These are phyloP conservation scores for Bacidia rubella DNA, from an alignment of 495 filamentous ascomycete species.

Conservation along the genomic window DNA sequence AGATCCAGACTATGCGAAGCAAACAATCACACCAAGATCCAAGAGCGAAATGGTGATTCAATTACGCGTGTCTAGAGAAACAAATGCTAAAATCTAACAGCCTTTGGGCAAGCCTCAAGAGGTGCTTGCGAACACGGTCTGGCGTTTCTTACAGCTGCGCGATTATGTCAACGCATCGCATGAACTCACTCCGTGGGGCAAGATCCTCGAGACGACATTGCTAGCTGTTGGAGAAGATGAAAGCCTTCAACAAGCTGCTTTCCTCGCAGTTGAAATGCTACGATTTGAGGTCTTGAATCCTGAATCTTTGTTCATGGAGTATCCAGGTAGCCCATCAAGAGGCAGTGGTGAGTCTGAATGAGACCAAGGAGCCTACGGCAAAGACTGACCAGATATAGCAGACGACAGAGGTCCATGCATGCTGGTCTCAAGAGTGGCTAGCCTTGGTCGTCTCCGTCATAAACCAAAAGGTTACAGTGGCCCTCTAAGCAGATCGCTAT, in stretches of 20 bases:
- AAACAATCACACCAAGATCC: conserved; percentile 41
- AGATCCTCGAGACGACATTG: conserved; percentile 56
- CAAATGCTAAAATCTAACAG: conserved; percentile 21
- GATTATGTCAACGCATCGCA: conserved; percentile 73
- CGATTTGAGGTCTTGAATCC: conserved; percentile 64
- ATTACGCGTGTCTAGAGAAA: background rate
- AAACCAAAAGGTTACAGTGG: conserved; percentile 84
- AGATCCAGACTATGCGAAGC: conserved; percentile 49
- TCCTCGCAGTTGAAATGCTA: conserved; percentile 71
- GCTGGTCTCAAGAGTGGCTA: conserved; percentile 73
- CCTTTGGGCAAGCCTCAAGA: conserved; percentile 50
- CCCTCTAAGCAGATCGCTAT: conserved; percentile 76
- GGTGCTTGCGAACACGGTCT: conserved; percentile 62
- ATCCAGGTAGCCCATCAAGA: conserved; percentile 45
- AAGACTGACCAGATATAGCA: conserved; percentile 19
- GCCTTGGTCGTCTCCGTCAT: conserved; percentile 68
- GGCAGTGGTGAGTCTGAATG: conserved; percentile 36
- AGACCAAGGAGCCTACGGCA: background rate
- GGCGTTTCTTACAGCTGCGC: conserved; percentile 80
- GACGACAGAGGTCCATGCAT: conserved; percentile 53
- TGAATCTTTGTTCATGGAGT: conserved; percentile 39
- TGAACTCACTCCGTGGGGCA: conserved; percentile 71
- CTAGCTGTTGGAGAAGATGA: conserved; percentile 42
- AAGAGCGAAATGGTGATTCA: conserved; percentile 22
- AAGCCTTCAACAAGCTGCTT: conserved; percentile 45